Evolutionary conservation across 73 alveolate species (phyloP).

Genomic region (Durusdinium trenchii): DNA sequence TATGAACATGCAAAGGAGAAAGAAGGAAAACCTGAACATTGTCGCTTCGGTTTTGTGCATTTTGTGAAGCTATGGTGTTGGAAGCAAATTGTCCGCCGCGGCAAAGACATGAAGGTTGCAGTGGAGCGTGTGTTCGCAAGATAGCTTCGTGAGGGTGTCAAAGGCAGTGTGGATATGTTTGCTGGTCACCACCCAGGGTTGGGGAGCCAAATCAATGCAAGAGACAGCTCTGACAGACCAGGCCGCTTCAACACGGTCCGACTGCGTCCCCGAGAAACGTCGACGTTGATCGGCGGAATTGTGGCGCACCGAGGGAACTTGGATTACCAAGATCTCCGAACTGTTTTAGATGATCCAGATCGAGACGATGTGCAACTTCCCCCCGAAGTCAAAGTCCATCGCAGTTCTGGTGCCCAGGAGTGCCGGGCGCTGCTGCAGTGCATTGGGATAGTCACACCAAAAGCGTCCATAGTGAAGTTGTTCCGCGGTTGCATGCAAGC

Average conservation of each 20-base stretch:
- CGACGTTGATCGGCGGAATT: slow-evolving; percentile 20
- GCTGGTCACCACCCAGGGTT: slow-evolving; percentile 18
- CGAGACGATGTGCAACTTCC: slow-evolving; percentile 2
- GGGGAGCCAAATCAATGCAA: slow-evolving; percentile 28
- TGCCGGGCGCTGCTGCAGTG: not conserved
- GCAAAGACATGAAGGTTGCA: slow-evolving; percentile 29
- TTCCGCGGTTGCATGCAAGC: not conserved
- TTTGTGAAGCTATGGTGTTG: slow-evolving; percentile 13
- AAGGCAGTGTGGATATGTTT: not conserved
- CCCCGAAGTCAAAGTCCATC: not conserved
- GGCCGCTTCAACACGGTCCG: slow-evolving; percentile 43
- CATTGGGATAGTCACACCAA: not conserved
- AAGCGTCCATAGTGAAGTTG: not conserved
- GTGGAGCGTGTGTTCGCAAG: slow-evolving; percentile 39
- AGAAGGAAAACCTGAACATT: not conserved
- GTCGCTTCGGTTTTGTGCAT: slow-evolving; percentile 49
- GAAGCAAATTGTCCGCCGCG: not conserved
- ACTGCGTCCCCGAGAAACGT: slow-evolving; percentile 38
- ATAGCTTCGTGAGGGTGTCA: not conserved
- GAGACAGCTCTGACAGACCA: slow-evolving; percentile 2
- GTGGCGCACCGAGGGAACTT: slow-evolving; percentile 39
- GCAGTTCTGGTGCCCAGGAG: not conserved
- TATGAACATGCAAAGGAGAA: not conserved
- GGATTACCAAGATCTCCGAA: slow-evolving; percentile 36
- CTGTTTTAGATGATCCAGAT: not conserved